These are phyloP conservation scores for Esteya vermicola DNA, from an alignment of 2,329 filamentous ascomycete genomes.

Conservation along the genomic window DNA sequence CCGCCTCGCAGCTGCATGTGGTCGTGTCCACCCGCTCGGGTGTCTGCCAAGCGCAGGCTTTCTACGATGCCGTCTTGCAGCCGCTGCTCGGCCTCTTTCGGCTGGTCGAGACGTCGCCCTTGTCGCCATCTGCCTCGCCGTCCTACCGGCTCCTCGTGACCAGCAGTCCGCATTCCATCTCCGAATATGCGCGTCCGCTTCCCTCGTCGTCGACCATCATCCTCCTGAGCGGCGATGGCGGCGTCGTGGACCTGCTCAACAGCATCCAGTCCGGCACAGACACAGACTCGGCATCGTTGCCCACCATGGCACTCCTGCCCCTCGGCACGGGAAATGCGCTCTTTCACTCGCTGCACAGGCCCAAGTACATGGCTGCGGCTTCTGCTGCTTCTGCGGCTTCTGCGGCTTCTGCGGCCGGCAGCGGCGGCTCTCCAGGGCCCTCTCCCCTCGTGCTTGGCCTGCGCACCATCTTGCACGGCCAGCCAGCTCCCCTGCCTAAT, in stretches of 20 bases:
- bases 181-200: constrained; percentile 38
- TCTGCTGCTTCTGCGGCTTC: no score
- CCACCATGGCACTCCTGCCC: constrained; percentile 39
- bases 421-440: constrained; percentile 15
- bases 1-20: constrained; percentile 34
- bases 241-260: constrained; percentile 71
- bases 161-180: constrained; percentile 46
- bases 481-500: constrained; percentile 38
- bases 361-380: constrained; percentile 34
- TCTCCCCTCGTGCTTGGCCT: constrained; percentile 36
- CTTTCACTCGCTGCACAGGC: constrained; percentile 47
- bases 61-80: constrained; percentile 40
- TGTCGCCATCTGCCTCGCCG: no score
- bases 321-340: constrained; percentile 53
- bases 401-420: constrained; percentile 9
- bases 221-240: constrained; percentile 78
- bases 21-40: constrained; percentile 57
- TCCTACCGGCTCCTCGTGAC: constrained; percentile 47
- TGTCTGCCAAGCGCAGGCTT: constrained; percentile 36
- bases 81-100: constrained; percentile 42
- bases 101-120: no score
- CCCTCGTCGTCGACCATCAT: constrained; percentile 39
- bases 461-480: constrained; percentile 47
- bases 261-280: constrained; percentile 20
- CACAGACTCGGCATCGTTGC: constrained; percentile 11